These are phyloP conservation scores for Punica granatum DNA, from an alignment of 345 rosid species.

Conservation along the genomic window DNA sequence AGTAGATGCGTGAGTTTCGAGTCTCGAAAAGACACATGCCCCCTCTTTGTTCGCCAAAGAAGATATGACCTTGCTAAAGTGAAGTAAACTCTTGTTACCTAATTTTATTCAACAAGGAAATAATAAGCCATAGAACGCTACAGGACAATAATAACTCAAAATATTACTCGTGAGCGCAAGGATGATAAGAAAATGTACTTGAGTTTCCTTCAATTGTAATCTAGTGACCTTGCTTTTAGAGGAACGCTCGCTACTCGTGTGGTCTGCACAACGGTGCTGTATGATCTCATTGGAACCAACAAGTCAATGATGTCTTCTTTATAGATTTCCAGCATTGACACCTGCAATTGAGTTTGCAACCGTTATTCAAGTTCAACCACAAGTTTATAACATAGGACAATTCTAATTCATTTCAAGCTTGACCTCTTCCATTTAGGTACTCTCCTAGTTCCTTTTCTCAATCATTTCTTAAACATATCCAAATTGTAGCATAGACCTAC, in stretches of 20 bases:
- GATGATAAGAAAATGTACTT: constrained; percentile 33
- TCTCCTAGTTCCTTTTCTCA: too few relatives aligned
- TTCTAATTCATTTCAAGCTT: too few relatives aligned
- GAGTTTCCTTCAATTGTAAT: constrained; percentile 88
- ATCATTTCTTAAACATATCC: too few relatives aligned
- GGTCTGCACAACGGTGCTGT: constrained; percentile 37
- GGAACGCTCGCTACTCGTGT: constrained; percentile 96
- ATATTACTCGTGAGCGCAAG: constrained; percentile 3
- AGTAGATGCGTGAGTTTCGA: constrained; percentile 96
- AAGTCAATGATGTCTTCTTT: constrained; percentile 87
- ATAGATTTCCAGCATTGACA: constrained; percentile 95
- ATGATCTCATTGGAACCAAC: constrained; percentile 39
- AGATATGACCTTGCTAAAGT: constrained; percentile 83
- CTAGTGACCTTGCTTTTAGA: constrained; percentile 94
- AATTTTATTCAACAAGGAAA: constrained; percentile 5
- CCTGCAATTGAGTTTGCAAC: constrained; percentile 35
- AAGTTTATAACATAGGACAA: constrained; percentile 5
- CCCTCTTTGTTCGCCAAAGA: constrained; percentile 85
- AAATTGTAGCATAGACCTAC: too few relatives aligned
- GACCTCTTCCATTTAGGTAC: too few relatives aligned
- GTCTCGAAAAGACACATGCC: constrained; percentile 86
- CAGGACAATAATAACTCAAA: neutral
- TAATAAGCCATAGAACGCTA: neutral
- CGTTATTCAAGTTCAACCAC: neutral
- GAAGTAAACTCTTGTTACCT: constrained; percentile 90